Conservation (phyloP, 2,329 filamentous ascomycete species). For the Aspergillus cejpii region DNA sequence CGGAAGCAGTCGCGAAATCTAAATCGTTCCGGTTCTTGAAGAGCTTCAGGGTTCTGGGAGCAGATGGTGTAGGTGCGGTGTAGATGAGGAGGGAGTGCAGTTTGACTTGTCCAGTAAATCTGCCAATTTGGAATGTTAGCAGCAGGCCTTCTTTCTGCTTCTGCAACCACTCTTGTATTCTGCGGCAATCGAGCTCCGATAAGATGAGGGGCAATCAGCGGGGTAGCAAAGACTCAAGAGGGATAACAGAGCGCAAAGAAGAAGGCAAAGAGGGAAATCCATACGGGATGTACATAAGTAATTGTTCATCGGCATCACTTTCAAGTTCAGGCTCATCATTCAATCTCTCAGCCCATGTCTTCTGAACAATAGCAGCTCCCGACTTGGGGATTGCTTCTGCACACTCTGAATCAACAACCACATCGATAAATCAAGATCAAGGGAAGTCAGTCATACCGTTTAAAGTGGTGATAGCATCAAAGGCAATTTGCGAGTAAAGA, state of each 20-base stretch:
- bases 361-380: constrained; percentile 71
- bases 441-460: constrained; percentile 51
- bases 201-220: constrained; percentile 24
- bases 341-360: constrained; percentile 82
- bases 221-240: constrained; percentile 11
- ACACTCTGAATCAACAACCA: constrained; percentile 3
- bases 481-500: constrained; percentile 87
- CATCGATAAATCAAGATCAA: background rate
- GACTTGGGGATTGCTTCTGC: constrained; percentile 56
- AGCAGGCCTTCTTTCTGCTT: background rate
- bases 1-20: constrained; percentile 71
- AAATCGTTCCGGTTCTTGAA: constrained; percentile 82
- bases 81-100: constrained; percentile 84
- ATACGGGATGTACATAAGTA: constrained; percentile 87
- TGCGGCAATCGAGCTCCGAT: constrained; percentile 1
- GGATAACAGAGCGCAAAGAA: background rate
- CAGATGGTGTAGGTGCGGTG: constrained; percentile 61
- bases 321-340: constrained; percentile 64
- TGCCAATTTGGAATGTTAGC: constrained; percentile 30
- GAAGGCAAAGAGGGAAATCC: constrained; percentile 25
- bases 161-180: background rate
- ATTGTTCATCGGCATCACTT: constrained; percentile 84
- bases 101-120: constrained; percentile 89
- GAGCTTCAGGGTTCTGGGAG: constrained; percentile 76
- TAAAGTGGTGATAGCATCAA: constrained; percentile 73